Evolutionary conservation across 2,329 filamentous ascomycete species (phyloP).

Genomic region (Ascosphaera apis): DNA sequence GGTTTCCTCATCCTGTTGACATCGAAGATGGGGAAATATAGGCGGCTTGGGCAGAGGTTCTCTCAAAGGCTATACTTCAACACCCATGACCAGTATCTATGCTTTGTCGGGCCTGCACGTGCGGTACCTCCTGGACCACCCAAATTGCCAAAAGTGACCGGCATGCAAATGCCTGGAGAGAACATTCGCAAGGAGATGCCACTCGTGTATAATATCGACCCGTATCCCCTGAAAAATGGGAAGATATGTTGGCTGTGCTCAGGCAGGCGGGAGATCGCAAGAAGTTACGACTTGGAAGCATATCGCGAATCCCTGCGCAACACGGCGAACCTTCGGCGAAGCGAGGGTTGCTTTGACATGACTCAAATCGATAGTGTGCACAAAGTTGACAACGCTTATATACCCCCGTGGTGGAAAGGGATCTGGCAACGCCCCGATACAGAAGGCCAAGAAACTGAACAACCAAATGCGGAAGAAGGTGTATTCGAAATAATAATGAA

Average conservation of each 20-base stretch:
- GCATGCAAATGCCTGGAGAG: slow-evolving; percentile 27
- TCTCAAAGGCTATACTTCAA: slow-evolving; percentile 44
- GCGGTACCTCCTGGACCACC: slow-evolving; percentile 37
- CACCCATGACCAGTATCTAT: slow-evolving; percentile 37
- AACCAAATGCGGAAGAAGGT: too few relatives aligned
- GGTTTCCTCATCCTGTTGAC: slow-evolving; percentile 43
- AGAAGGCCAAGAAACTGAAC: too few relatives aligned
- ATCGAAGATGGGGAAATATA: slow-evolving; percentile 35
- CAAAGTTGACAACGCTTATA: too few relatives aligned
- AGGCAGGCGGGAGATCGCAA: slow-evolving; percentile 21
- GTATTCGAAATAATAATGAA: slow-evolving; percentile 36
- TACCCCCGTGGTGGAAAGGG: too few relatives aligned
- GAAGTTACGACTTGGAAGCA: slow-evolving; percentile 33
- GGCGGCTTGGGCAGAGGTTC: slow-evolving; percentile 35
- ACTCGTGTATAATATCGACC: slow-evolving; percentile 36
- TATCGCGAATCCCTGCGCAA: slow-evolving; percentile 35
- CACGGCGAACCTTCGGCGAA: slow-evolving; percentile 31
- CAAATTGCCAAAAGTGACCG: slow-evolving; percentile 22
- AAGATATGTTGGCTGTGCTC: slow-evolving; percentile 33
- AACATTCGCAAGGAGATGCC: slow-evolving; percentile 35
- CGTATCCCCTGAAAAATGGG: slow-evolving; percentile 31
- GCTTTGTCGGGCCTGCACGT: slow-evolving; percentile 38
- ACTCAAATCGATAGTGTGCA: too few relatives aligned
- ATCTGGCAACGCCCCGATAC: too few relatives aligned
- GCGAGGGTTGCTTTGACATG: slow-evolving; percentile 43